Base-by-base conservation (phyloP, 2,329 filamentous ascomycete species). In the Tricladium varicosporioides region DNA sequence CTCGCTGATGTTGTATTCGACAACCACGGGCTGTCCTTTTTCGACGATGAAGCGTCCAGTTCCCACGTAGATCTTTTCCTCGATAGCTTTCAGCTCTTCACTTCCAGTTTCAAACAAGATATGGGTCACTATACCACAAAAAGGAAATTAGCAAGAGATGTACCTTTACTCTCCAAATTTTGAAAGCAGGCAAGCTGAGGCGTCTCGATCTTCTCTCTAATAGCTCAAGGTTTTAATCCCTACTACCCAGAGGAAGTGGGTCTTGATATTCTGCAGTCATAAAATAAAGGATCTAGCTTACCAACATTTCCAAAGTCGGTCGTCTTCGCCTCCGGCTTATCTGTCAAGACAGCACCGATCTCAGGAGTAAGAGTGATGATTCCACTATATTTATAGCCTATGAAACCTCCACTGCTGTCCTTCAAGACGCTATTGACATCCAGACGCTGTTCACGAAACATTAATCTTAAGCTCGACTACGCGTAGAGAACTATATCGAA, bases 1-100 rank as follows among this genome's bases (percentile, higher is more conserved):
- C 56, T 76, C 70, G 54, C 73, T 76, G 60, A 76, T 74, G 60
- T 75, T 75, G 62, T 76, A 76, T 64, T 76, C 74, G 16, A 77
- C 74, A 27, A 72, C 62, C 22, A 69, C 63, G 18, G 70, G 68
- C 48, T 70, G 64, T 10, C 71, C 69, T 44, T 67, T 58, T 44
- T 72, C 69, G 32, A 76, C 61, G 32, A 75, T 66, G 60, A 77
- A 77, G 16, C 74, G 69, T 18, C 75, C 75, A 14, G 72, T 74
- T 1, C 68, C 74, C 44, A 76, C 74, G 59, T 71, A 76, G n/a
- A 76, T 55, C 55, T 72, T 75, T 51, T 72, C 58, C 56, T 75
- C 70, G 5, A 77, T 60, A 4, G 61, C 64, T 59, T 69, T 72
- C 45, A 76, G 62, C 16, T 64, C 67, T 8, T 70, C 67, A 52